phyloP scores from a whole-genome alignment of 805 yeast species.

The Yamadazyma endophytica region DNA sequence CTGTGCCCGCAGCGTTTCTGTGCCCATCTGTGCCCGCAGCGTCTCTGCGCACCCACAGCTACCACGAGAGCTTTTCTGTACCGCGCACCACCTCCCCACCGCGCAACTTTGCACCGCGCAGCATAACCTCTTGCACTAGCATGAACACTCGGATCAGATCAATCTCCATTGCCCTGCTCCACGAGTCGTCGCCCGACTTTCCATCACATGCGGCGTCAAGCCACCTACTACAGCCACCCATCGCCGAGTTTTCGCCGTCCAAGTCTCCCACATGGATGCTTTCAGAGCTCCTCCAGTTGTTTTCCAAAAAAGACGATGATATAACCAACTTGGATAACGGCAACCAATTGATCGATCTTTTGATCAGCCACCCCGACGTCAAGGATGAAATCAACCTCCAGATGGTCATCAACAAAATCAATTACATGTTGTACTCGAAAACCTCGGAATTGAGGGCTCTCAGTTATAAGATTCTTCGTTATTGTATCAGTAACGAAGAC shows the following conservation, averaged over 20 bases:
- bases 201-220: constrained; percentile 1
- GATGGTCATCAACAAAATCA: constrained; percentile 55
- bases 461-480: constrained; percentile 71
- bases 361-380: constrained; percentile 55
- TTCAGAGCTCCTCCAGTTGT: constrained; percentile 55
- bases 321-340: constrained; percentile 5
- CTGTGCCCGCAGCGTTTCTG: no score
- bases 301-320: constrained; percentile 36
- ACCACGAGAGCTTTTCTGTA: no score
- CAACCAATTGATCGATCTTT: constrained; percentile 57
- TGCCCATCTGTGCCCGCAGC: no score
- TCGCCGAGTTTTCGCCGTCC: not conserved
- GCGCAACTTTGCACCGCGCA: no score
- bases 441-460: constrained; percentile 64
- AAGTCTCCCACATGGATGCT: constrained; percentile 51
- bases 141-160: constrained; percentile 13
- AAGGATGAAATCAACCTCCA: constrained; percentile 61
- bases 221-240: no score
- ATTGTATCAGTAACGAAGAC: constrained; percentile 51
- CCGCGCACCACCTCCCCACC: no score
- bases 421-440: constrained; percentile 53
- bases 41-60: no score
- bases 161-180: constrained; percentile 10
- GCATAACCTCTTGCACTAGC: no score
- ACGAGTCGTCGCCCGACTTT: not conserved